Base-by-base conservation (phyloP, 192 early-diverging fungal genomes). In the Coemansia sp. region DNA sequence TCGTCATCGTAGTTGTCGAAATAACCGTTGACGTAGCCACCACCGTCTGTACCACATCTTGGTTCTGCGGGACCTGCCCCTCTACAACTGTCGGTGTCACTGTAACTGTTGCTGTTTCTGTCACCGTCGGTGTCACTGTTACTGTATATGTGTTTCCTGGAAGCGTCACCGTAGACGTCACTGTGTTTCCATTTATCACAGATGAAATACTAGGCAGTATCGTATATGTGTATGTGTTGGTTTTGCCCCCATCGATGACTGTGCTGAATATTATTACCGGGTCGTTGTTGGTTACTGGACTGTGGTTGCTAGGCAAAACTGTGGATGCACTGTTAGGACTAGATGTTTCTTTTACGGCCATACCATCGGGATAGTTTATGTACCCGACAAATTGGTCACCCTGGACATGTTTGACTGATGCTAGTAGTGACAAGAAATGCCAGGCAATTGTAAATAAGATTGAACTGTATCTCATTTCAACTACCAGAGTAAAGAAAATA, bases 341-440 rank as follows among this genome's bases (percentile, higher is more conserved):
- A 28, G 70, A 72, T 9, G 64, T 72, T 43, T 72, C 70, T 56
- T 72, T 72, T 12, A 51, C 61, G 1, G 70, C 70, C 35, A 65
- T 64, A 3, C 61, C 70, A 60, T 64, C 41, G 0, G 61, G 63
- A 52, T 64, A 73, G 2, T 39, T 45, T 1, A 64, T 51, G 32
- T 41, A 41, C n/a, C 62, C 45, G 22, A 33, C 45, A 52, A 51
- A 34, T 18, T 48, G 45, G 9, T 15, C 9, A 48, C 45, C 14
- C 12, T 48, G 17, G 14, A 15, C 45, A 48, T 48, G 12, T 12
- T 15, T 48, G 5, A 48, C 5, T 15, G 17, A 15, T 12, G 8
- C 45, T 3, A 48, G 45, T 48, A 12, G 9, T 8, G 45, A 12
- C 45, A 48, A 12, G 3, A 48, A 15, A 48, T 12, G 4, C 45